Conservation (phyloP, 371 early-diverging fungal genomes). For the Lichtheimia ramosa region DNA sequence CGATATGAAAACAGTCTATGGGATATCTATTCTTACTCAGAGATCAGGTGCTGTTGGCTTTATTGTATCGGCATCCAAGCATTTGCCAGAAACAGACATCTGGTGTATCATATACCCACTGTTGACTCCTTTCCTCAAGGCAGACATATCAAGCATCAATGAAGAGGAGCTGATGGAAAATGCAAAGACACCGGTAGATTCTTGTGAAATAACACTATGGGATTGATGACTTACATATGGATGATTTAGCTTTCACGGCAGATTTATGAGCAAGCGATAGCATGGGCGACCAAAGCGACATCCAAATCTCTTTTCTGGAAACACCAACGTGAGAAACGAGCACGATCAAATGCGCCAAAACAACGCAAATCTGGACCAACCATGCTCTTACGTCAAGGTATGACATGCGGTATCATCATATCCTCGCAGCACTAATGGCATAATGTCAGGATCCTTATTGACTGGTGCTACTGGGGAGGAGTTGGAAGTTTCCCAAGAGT, state of each 20-base stretch:
- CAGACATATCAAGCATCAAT: constrained; percentile 68
- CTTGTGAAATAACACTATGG: neutral
- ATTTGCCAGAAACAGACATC: constrained; percentile 71
- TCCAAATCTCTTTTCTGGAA: constrained; percentile 57
- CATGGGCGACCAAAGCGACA: constrained; percentile 63
- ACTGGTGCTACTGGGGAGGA: constrained; percentile 20
- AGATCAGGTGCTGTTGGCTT: constrained; percentile 72
- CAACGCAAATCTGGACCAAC: constrained; percentile 11
- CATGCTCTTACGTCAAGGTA: constrained; percentile 22
- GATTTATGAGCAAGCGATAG: constrained; percentile 61
- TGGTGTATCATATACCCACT: constrained; percentile 81
- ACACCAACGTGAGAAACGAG: constrained; percentile 36
- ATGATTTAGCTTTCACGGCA: constrained; percentile 42
- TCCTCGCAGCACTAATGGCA: no score
- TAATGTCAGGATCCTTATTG: constrained; percentile 19
- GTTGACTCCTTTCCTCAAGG: constrained; percentile 68
- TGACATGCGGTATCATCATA: no score
- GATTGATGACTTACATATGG: neutral
- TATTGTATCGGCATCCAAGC: constrained; percentile 65
- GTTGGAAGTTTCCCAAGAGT: constrained; percentile 46
- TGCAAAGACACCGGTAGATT: constrained; percentile 67
- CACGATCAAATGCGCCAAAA: constrained; percentile 6
- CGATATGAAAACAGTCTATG: no score
- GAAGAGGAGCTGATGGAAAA: constrained; percentile 61
- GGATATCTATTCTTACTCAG: no score